Percentiles rank a stretch among this genome's conserved stretches.
Conservation (phyloP, 1,139 yeast species). For the Lodderomyces oxycetoniae region DNA sequence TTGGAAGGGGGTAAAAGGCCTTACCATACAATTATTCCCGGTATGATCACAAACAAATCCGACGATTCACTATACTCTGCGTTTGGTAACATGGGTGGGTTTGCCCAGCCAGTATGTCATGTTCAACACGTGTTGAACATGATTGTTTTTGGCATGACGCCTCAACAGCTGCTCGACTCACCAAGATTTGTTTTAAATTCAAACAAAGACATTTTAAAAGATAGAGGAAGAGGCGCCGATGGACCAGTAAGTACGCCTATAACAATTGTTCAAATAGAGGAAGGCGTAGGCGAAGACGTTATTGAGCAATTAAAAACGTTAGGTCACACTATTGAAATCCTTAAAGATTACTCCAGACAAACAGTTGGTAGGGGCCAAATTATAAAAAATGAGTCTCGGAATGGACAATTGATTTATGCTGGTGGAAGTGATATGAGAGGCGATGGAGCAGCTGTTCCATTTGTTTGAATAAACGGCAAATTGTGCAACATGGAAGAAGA, state of each 20-base stretch:
- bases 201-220: conserved; percentile 40
- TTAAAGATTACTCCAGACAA: conserved; percentile 45
- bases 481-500: too few species aligned
- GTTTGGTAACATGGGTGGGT: conserved; percentile 86
- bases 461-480: conserved; percentile 6
- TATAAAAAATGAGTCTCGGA: conserved; percentile 43
- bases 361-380: conserved; percentile 73
- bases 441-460: conserved; percentile 64
- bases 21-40: conserved; percentile 83
- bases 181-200: conserved; percentile 67
- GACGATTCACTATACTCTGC: conserved; percentile 53
- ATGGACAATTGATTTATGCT: conserved; percentile 47
- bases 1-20: conserved; percentile 71
- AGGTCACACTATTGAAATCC: conserved; percentile 55
- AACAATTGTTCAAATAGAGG: conserved; percentile 63
- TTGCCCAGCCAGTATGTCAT: conserved; percentile 84
- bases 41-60: conserved; percentile 47
- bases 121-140: conserved; percentile 71
- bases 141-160: conserved; percentile 57
- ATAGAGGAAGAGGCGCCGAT: conserved; percentile 56
- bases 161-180: conserved; percentile 73
- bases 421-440: conserved; percentile 80
- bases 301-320: conserved; percentile 39
- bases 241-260: conserved; percentile 61
- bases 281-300: conserved; percentile 48